A percentile compares a stretch with the other conserved stretches of the same genome.
These are phyloP conservation scores for Jaenimonas drosophilae DNA, from an alignment of 208 protist species.

Conservation along the genomic window DNA sequence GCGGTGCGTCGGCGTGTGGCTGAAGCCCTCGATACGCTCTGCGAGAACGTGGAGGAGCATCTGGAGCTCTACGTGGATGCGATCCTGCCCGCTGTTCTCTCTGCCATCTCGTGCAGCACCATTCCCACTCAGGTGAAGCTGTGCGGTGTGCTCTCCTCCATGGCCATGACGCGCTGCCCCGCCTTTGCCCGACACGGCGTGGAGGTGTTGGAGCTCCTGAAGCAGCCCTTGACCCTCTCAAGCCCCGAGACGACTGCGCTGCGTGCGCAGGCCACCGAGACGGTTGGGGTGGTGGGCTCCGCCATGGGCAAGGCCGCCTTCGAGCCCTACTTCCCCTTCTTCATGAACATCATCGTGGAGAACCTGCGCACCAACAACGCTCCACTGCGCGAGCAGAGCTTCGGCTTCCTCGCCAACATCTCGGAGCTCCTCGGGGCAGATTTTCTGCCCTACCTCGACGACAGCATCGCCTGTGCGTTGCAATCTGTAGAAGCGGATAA, in stretches of 20 bases:
- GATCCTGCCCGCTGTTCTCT: slow-evolving; percentile 51
- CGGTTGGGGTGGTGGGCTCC: slow-evolving; percentile 59
- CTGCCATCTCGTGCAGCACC: slow-evolving; percentile 36
- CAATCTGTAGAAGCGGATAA: slow-evolving; percentile 59
- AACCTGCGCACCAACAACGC: slow-evolving; percentile 41
- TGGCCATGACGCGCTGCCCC: slow-evolving; percentile 51
- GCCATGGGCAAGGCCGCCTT: slow-evolving; percentile 70
- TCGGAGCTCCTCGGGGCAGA: slow-evolving; percentile 58
- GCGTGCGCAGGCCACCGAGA: slow-evolving; percentile 71
- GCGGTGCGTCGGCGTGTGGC: slow-evolving; percentile 58
- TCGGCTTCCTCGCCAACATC: slow-evolving; percentile 77
- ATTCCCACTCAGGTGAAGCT: slow-evolving; percentile 58
- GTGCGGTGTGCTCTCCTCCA: slow-evolving; percentile 62
- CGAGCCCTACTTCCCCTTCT: slow-evolving; percentile 46
- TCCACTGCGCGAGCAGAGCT: slow-evolving; percentile 69
- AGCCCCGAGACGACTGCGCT: slow-evolving; percentile 54
- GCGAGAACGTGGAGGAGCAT: slow-evolving; percentile 73
- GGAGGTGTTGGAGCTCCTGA: slow-evolving; percentile 57
- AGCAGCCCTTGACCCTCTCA: slow-evolving; percentile 34
- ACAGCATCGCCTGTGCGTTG: slow-evolving; percentile 47
- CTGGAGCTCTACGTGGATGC: slow-evolving; percentile 60
- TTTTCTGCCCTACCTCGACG: slow-evolving; percentile 54
- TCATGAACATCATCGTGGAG: slow-evolving; percentile 52
- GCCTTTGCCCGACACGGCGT: slow-evolving; percentile 39
- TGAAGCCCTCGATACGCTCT: slow-evolving; percentile 63